Conservation (phyloP, 768 basidiomycete genomes). For the Chalciporus piperatus region DNA sequence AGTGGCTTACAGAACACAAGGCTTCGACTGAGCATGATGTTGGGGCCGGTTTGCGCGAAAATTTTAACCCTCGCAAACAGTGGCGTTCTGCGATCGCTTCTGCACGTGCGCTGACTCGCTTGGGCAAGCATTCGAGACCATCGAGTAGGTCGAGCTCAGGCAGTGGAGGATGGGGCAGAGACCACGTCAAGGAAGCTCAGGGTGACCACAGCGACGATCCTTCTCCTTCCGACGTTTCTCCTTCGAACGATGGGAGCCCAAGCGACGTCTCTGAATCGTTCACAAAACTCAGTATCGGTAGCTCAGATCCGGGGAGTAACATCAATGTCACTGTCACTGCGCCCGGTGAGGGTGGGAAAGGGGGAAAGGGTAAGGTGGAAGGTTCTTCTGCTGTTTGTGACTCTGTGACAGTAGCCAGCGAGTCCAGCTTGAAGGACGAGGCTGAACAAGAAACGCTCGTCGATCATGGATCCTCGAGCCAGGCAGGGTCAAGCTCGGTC, state of each 20-base stretch:
- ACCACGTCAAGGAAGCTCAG: constrained; percentile 20
- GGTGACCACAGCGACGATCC: constrained; percentile 30
- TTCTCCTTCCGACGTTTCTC: constrained; percentile 33
- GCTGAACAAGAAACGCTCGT: background rate
- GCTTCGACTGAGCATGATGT: constrained; percentile 76
- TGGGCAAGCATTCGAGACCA: constrained; percentile 26
- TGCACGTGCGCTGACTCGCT: constrained; percentile 39
- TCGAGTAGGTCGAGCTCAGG: constrained; percentile 29
- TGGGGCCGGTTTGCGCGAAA: constrained; percentile 65
- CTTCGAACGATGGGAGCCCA: constrained; percentile 33
- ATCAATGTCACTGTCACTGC: constrained; percentile 40
- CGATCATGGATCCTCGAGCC: constrained; percentile 1
- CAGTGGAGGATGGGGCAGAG: constrained; percentile 39
- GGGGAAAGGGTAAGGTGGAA: constrained; percentile 24
- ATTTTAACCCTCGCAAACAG: constrained; percentile 72
- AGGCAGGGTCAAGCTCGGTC: background rate
- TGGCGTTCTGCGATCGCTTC: constrained; percentile 71
- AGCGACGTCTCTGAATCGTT: constrained; percentile 20
- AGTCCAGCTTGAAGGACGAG: constrained; percentile 12
- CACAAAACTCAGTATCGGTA: constrained; percentile 29
- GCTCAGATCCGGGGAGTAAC: constrained; percentile 38
- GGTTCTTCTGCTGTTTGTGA: constrained; percentile 16
- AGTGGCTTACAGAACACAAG: constrained; percentile 74
- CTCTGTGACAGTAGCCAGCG: constrained; percentile 20
- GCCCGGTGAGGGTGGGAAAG: constrained; percentile 21